Base-by-base conservation (phyloP, 1,139 yeast species). In the Eremothecium gossypii region DNA sequence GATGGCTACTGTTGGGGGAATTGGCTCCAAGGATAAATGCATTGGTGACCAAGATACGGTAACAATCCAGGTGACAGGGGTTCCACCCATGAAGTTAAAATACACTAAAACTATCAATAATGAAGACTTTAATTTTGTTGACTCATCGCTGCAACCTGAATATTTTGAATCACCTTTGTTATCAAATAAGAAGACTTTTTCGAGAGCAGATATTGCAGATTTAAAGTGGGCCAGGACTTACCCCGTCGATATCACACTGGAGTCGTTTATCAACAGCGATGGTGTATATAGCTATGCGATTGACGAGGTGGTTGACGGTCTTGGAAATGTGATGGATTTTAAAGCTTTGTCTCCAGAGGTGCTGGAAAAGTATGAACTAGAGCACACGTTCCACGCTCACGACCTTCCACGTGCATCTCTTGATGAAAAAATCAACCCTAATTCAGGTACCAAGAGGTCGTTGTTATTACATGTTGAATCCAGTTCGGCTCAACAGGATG, bases 241-340 rank as follows among this genome's bases (percentile, higher is more conserved):
- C 38, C 60, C 69, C 2, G 72, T 77, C 9, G 66, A 68, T 12
- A 70, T 77, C 27, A 71, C 72, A 20, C 55, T 78, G 44, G 76
- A 74, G 41, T 65, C 71, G n/a, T 62, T 67, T 8, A 55, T 76
- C 30, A 66, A 68, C 10, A 65, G 68, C 14, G 65, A 76, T 6
- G 95, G 95, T 10, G 66, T 65, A 14, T 71, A 84, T 59, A 71
- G 75, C 31, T 86, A 83, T 55, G 76, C 76, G 40, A 70, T 89
- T 35, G 74, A 77, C 36, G 77, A 76, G 47, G 73, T 87, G 6
- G 71, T 71, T 8, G 96, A 89, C 61, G 83, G 82, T 1, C 68
- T 85, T 47, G 96, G 96, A 0, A 84, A 84, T 53, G 51, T 65
- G 2, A 74, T 78, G 43, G 71, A 74, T 43, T 85, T 78, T 52